These are phyloP conservation scores for Ophiostoma triangulosporum DNA, from an alignment of 2,329 filamentous ascomycete species.

Conservation along the genomic window DNA sequence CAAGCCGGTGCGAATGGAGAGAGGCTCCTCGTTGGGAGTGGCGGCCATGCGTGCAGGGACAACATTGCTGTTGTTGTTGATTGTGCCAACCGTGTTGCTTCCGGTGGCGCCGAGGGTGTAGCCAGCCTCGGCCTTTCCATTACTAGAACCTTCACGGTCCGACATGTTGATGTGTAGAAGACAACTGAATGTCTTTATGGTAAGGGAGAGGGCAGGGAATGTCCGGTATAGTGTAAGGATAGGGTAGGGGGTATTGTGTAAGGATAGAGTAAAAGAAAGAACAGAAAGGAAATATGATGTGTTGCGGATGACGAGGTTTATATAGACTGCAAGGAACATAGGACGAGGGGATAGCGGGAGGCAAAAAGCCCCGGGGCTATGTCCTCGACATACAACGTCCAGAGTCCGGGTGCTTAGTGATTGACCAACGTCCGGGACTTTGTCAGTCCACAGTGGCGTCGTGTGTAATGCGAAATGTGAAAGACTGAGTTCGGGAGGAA, in stretches of 20 bases:
- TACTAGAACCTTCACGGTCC: neutral
- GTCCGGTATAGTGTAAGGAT: too few relatives aligned
- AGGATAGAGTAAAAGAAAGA: neutral
- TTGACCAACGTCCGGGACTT: too few relatives aligned
- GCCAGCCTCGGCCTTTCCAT: neutral
- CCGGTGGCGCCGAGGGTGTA: neutral
- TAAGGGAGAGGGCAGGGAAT: neutral
- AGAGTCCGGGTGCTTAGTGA: neutral
- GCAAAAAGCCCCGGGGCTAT: too few relatives aligned
- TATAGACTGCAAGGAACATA: neutral
- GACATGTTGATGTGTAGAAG: neutral
- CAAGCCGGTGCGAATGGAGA: conserved; percentile 27
- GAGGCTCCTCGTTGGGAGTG: conserved; percentile 17
- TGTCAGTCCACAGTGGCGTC: neutral
- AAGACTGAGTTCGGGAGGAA: too few relatives aligned
- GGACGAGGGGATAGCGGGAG: too few relatives aligned
- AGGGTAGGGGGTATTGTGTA: neutral
- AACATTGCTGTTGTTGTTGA: neutral
- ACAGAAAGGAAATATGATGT: too few relatives aligned
- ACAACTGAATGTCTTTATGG: neutral
- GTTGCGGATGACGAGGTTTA: neutral
- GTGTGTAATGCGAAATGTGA: neutral
- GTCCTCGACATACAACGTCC: neutral
- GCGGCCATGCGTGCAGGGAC: conserved; percentile 3
- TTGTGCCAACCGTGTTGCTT: conserved; percentile 1